Base-by-base conservation (phyloP, 768 basidiomycete species). In the Tephrocybe sp. region DNA sequence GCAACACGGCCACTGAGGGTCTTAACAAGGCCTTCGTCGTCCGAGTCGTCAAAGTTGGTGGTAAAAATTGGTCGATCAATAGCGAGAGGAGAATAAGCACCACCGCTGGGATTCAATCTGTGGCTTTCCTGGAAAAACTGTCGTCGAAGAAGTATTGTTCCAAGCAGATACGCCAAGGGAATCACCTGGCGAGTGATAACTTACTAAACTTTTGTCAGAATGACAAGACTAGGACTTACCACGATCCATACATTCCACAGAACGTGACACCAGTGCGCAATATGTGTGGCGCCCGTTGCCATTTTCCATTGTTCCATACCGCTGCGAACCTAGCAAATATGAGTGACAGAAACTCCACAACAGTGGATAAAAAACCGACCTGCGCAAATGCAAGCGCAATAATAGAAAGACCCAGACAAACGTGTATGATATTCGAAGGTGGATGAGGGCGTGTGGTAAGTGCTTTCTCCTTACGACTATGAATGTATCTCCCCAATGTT, bases 381-480 rank as follows among this genome's bases (percentile, higher is more conserved):
- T 82, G 77, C 56, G 71, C 72, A 60, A 80, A 78, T 10, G 83
- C 74, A 3, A 80, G 56, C 3, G 59, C 65, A 45, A 86, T 69
- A 45, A 78, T 68, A 1, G 62, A 57, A 23, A 84, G 52, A 0
- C 84, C 86, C 0, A 82, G 56, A 8, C 66, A 55, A 36, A 80
- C 76, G 55, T 88, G 86, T 7, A 78, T 38, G 53, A 82, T 71
- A 58, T 86, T 84, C 1, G 68, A 68, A 13, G 75, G 74, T 18
- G 79, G 83, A 44, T 79, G 82, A 15, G 64, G 63, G 9, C 55
- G 50, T 16, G 61, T 59, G 40, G 63, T 19, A 10, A 58, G 50
- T 24, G 58, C 61, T 23, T 61, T 65, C 37, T 64, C 57, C 51
- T 67, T 68, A 42, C 69, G 65, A 29, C 63, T 62, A 61, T 84